Base-by-base conservation (phyloP, 306 rosid species). In the Quercus bicolor region DNA sequence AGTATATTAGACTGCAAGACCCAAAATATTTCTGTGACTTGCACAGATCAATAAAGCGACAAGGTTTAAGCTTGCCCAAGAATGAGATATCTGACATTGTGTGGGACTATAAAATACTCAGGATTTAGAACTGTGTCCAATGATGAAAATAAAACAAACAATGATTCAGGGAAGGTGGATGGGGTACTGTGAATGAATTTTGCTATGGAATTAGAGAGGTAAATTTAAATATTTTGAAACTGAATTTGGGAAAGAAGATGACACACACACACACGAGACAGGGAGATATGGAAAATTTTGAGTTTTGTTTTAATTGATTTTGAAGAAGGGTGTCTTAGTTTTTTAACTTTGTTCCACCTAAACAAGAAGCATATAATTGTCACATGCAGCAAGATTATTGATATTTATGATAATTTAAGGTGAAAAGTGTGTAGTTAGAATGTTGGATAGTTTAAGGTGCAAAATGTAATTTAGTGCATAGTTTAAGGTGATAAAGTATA, bases 51-150 rank as follows among this genome's bases (percentile, higher is more conserved):
- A 64, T 90, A 76, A 92, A 87, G 74, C 86, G 64, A 79, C 81
- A 84, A 56, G 94, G 96, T 48, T 82, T 87, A 51, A 86, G 56
- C 80, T 86, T 95, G 88, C 98, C 98, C 84, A 96, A 91, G 76
- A 94, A 95, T 33, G 90, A 95, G 88, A 81, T 91, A 77, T 87
- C 96, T 64, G 93, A 90, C 68, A 86, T 83, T 77, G 85, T 95
- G 68, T 95, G 98, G 98, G 84, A 90, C 40, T 90, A 86, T 74
- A 92, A 95, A 82, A 86, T 88, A 28, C 83, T 80, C 18, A 96
- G 96, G 56, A 86, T 83, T 73, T 76, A 76, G 24, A 85, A 85
- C 76, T 84, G 82, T 23, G 70, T 71, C 57, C 34, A 73, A 81
- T 33, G 74, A 52, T 45, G 88, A 84, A 83, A 87, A 75, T 28